Percentiles rank a stretch among this genome's conserved stretches.
Evolutionary conservation across 352 stramenopile genomes (phyloP).

Genomic region (Globisporangium perplexum): DNA sequence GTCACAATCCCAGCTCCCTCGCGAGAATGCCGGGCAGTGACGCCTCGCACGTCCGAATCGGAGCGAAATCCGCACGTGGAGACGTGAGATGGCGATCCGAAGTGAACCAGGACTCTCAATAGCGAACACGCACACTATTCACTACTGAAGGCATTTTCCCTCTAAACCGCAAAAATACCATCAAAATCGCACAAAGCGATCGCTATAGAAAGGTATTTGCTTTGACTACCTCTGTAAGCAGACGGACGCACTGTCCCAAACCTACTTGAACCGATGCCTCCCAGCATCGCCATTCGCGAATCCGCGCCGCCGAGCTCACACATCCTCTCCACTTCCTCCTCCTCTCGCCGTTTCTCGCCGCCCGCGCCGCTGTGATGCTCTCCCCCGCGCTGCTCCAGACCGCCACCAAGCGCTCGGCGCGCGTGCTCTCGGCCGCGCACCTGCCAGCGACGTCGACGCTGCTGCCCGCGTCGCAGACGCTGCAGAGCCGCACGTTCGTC

Average conservation of each 20-base stretch:
- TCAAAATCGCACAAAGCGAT: no score
- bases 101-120: neutral
- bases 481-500: slow-evolving; percentile 70
- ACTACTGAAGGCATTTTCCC: no score
- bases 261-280: no score
- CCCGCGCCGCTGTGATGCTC: slow-evolving; percentile 16
- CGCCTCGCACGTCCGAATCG: neutral
- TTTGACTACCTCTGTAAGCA: no score
- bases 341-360: neutral
- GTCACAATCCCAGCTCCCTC: neutral
- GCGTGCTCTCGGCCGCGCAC: slow-evolving; percentile 4
- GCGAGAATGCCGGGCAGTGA: neutral
- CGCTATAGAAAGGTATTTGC: no score
- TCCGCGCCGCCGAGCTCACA: neutral
- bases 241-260: no score
- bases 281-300: neutral
- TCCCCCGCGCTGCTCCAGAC: slow-evolving; percentile 35
- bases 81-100: neutral
- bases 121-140: no score
- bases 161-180: no score
- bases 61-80: neutral
- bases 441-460: slow-evolving; percentile 8
- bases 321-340: neutral
- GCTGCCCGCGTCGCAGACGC: slow-evolving; percentile 44
- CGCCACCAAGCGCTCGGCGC: slow-evolving; percentile 29